These are phyloP conservation scores for Trichophyton verrucosum DNA, from an alignment of 2,329 filamentous ascomycete species.

Conservation along the genomic window DNA sequence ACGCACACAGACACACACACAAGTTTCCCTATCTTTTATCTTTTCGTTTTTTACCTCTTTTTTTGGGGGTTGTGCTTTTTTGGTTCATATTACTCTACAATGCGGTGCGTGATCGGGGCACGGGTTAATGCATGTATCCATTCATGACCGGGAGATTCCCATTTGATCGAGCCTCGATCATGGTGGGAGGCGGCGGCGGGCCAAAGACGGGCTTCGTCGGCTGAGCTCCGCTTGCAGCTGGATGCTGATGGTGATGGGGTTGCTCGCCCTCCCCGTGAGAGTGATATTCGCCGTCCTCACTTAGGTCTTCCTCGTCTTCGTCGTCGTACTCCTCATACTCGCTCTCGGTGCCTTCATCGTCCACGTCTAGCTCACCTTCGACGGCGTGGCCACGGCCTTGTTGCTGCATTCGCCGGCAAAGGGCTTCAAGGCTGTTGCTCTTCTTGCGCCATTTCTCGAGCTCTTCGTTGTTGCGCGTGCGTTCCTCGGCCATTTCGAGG, in stretches of 20 bases:
- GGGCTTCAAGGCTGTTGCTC: slow-evolving; percentile 81
- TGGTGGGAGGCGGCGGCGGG: slow-evolving; percentile 40
- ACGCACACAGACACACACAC: not conserved
- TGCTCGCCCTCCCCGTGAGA: slow-evolving; percentile 53
- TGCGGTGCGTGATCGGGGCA: not conserved
- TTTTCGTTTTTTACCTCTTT: not conserved
- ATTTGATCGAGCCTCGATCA: slow-evolving; percentile 35
- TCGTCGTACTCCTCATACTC: slow-evolving; percentile 48
- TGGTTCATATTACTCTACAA: slow-evolving; percentile 2
- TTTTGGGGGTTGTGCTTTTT: not conserved
- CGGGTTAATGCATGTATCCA: slow-evolving; percentile 24
- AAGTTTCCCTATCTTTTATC: not conserved
- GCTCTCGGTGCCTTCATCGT: slow-evolving; percentile 37
- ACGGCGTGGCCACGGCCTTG: slow-evolving; percentile 69
- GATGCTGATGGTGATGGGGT: slow-evolving; percentile 49
- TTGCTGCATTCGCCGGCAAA: slow-evolving; percentile 92
- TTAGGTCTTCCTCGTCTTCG: slow-evolving; percentile 48
- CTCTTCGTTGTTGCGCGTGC: slow-evolving; percentile 60
- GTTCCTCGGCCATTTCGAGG: slow-evolving; percentile 91
- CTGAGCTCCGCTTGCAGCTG: slow-evolving; percentile 19
- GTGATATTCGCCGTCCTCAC: slow-evolving; percentile 49
- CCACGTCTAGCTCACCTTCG: slow-evolving; percentile 45
- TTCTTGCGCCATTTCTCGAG: slow-evolving; percentile 71
- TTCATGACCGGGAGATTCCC: slow-evolving; percentile 33
- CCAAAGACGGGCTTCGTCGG: slow-evolving; percentile 35